Evolutionary conservation across 2,329 filamentous ascomycete genomes (phyloP).

Genomic region (Diaporthe ampelina): DNA sequence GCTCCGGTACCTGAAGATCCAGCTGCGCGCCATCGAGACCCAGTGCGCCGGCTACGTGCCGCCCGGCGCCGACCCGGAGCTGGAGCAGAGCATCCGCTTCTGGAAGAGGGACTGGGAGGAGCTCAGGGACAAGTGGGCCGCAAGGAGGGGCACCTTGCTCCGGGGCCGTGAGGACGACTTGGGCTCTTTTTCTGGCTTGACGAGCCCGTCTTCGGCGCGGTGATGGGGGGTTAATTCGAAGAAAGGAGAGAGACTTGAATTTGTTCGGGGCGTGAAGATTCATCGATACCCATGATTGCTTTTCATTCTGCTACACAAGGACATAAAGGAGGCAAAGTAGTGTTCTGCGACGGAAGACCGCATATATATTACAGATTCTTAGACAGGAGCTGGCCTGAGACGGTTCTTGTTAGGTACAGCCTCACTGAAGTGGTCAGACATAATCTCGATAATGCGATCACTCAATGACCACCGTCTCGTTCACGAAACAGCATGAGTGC

Average conservation of each 20-base stretch:
- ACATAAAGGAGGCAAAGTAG: background rate
- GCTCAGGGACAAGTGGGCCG: constrained; percentile 49
- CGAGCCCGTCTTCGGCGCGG: constrained; percentile 8
- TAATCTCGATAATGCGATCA: background rate
- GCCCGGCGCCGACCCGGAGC: constrained; percentile 66
- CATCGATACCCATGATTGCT: constrained; percentile 34
- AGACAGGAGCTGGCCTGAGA: background rate
- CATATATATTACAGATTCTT: background rate
- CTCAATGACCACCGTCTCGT: too few relatives aligned
- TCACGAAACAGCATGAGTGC: too few relatives aligned
- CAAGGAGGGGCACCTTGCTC: constrained; percentile 30
- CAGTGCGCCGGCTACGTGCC: constrained; percentile 65
- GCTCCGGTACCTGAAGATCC: constrained; percentile 72
- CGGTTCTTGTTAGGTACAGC: background rate
- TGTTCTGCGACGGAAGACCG: background rate
- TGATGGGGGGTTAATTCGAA: background rate
- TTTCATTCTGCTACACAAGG: background rate
- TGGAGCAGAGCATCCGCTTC: constrained; percentile 69
- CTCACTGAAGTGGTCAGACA: background rate
- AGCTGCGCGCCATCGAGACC: constrained; percentile 73
- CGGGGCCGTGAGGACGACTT: constrained; percentile 20
- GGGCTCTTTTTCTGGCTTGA: constrained; percentile 29
- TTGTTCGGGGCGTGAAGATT: constrained; percentile 9
- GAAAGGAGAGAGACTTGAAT: background rate
- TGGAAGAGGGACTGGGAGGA: constrained; percentile 73